Evolutionary conservation across 2,329 filamentous ascomycete species (phyloP).

Genomic region (Aplosporella prunicola): DNA sequence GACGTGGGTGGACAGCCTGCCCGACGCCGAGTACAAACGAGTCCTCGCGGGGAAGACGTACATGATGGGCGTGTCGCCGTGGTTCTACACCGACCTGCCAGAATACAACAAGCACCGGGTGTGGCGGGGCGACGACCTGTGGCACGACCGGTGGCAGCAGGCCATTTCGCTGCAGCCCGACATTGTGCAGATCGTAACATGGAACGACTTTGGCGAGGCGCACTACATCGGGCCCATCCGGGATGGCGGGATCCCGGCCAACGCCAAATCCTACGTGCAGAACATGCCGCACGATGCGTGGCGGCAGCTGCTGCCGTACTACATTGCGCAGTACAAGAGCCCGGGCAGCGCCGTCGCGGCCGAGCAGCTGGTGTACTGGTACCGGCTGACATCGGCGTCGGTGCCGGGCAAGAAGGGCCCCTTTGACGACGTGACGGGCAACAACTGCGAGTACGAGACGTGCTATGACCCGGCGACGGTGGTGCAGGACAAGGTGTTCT

Average conservation of each 20-base stretch:
- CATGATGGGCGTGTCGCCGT: slow-evolving; percentile 39
- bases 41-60: too few species aligned
- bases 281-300: slow-evolving; percentile 44
- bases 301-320: slow-evolving; percentile 41
- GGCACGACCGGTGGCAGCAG: slow-evolving; percentile 39
- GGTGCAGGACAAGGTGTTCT: slow-evolving; percentile 37
- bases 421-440: slow-evolving; percentile 26
- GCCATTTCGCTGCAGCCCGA: slow-evolving; percentile 27
- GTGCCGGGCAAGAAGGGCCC: slow-evolving; percentile 27
- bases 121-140: slow-evolving; percentile 52
- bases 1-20: slow-evolving; percentile 30
- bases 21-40: too few species aligned
- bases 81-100: slow-evolving; percentile 50
- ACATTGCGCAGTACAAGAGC: slow-evolving; percentile 44
- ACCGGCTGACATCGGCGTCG: slow-evolving; percentile 33
- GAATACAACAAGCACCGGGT: slow-evolving; percentile 53
- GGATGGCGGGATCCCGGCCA: slow-evolving; percentile 38
- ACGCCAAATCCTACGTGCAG: slow-evolving; percentile 41
- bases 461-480: slow-evolving; percentile 21
- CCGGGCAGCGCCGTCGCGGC: slow-evolving; percentile 20
- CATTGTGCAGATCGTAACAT: slow-evolving; percentile 48
- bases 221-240: slow-evolving; percentile 44
- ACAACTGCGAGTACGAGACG: slow-evolving; percentile 21
- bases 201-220: slow-evolving; percentile 53
- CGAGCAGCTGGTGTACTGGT: slow-evolving; percentile 36